Evolutionary conservation across 164 flowering plant genomes (phyloP), one percentile per base, ranked within the genome.

Genomic region (Chimonanthus salicifolius): DNA sequence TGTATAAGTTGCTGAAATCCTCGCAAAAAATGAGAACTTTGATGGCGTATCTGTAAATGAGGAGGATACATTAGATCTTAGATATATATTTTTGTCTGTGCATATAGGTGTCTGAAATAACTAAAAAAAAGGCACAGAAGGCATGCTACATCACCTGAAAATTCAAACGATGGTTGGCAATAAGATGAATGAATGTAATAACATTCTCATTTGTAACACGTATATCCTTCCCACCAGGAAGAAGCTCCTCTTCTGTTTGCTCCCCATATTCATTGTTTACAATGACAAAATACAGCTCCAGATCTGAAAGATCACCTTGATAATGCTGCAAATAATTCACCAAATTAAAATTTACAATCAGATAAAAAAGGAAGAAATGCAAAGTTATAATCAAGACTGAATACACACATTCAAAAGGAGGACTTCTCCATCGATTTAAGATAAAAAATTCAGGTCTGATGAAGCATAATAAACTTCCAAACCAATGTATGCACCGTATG

Each of bases 191-290:
- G 76, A 85, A 95, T 47, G 86, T 82, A 58, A 93, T 95, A 66
- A 93, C 94, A 84, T 89, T 93, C 72, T 93, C 98, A 83, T 90
- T 95, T 48, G 94, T 93, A 50, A 95, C 97, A 70, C 89, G 94
- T 8, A 75, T 73, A 76, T 86, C 87, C 80, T 86, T 95, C 67
- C 98, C 99, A 47, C 93, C 94, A 7, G 89, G 89, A 76, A 89
- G 80, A 72, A 95, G 87, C 81, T 95, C 99, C 72, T 91, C 96
- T 78, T 92, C 96, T 75, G 85, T 88, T 84, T 93, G 97, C 85
- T 92, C 98, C 65, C 99, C 99, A 78, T 95, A 95, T 72, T 95
- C 99, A 86, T 92, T 95, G 75, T 88, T 95, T 62, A 88, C 81
- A 76, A 93, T 88, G 47, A 95, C 98, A 85, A 95, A 95, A 81